Conservation (phyloP, 2,329 filamentous ascomycete species). For the Celoporthe dispersa region DNA sequence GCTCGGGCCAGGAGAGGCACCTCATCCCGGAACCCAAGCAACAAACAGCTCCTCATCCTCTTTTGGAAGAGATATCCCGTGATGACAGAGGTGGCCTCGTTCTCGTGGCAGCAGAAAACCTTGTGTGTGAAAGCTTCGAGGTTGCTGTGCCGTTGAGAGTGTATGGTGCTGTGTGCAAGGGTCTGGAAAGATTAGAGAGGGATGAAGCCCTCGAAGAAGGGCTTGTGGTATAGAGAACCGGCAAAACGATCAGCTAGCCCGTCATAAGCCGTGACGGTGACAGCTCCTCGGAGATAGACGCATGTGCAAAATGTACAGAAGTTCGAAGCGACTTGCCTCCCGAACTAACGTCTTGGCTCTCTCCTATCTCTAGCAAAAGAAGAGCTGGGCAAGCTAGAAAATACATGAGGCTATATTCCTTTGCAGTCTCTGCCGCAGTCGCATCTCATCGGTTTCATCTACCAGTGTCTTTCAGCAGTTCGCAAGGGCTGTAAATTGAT, state of each 20-base stretch:
- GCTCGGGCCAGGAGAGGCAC: conserved; percentile 33
- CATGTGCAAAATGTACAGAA: conserved; percentile 13
- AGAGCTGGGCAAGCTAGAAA: not conserved
- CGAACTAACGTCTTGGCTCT: not conserved
- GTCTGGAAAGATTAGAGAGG: conserved; percentile 59
- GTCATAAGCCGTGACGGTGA: not conserved
- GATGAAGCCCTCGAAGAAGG: conserved; percentile 52
- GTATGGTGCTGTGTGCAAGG: conserved; percentile 67
- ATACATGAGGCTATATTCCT: not conserved
- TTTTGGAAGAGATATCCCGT: conserved; percentile 79
- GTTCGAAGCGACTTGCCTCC: conserved; percentile 6
- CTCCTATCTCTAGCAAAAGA: not conserved
- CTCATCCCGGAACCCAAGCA: conserved; percentile 29
- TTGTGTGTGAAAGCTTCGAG: conserved; percentile 89
- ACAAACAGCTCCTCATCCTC: conserved; percentile 44
- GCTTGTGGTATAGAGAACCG: conserved; percentile 27
- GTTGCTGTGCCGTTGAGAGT: conserved; percentile 83
- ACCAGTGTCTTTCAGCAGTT: not conserved
- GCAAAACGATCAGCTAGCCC: not conserved
- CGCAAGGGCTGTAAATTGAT: not conserved
- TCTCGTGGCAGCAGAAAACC: conserved; percentile 75
- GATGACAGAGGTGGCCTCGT: conserved; percentile 78
- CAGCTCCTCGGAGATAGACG: conserved; percentile 15
- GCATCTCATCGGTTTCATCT: not conserved
- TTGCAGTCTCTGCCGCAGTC: not conserved